These are phyloP conservation scores for Rossbeevera mucosa DNA, from an alignment of 768 basidiomycete species.

Conservation along the genomic window DNA sequence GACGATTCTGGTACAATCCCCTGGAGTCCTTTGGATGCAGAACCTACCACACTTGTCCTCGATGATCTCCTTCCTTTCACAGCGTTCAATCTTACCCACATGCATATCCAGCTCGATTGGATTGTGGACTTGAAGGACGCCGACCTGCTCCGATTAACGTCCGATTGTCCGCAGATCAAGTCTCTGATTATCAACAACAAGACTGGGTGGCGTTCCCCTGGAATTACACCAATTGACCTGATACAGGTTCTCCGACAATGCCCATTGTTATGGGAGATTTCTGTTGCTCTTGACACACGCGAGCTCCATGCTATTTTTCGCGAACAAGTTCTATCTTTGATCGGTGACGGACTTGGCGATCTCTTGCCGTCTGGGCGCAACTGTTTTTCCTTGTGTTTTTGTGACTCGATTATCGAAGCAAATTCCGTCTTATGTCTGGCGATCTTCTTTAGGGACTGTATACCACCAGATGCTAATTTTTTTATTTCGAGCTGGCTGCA, in stretches of 20 bases:
- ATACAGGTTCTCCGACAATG: background rate
- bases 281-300: background rate
- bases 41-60: background rate
- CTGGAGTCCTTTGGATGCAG: background rate
- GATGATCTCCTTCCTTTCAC: background rate
- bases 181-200: background rate
- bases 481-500: background rate
- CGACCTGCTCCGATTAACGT: background rate
- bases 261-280: background rate
- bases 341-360: background rate
- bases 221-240: background rate
- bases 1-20: background rate
- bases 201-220: background rate
- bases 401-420: background rate
- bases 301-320: background rate
- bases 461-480: background rate
- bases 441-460: background rate
- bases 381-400: background rate
- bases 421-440: background rate
- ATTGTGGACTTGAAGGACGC: background rate
- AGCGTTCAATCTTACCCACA: background rate
- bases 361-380: background rate
- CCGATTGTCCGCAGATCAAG: background rate
- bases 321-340: too few species aligned
- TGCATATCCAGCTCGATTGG: background rate